Conservation (phyloP, 2,329 filamentous ascomycete species). For the Neofusicoccum parvum region DNA sequence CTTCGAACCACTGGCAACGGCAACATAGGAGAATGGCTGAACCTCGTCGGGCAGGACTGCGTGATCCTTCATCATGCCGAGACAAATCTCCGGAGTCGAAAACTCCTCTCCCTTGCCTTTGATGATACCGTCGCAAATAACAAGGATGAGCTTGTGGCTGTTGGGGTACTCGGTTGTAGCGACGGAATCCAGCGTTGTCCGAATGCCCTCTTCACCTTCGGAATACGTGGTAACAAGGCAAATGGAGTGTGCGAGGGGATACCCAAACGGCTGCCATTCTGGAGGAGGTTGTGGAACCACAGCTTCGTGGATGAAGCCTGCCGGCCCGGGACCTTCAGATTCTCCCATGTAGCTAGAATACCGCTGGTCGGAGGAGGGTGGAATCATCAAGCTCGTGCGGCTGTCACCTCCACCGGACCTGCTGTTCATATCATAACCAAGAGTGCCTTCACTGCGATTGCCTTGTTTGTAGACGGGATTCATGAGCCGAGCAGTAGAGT, state of each 20-base stretch:
- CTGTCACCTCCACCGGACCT: slow-evolving; percentile 36
- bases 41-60: slow-evolving; percentile 80
- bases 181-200: slow-evolving; percentile 92
- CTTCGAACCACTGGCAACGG: slow-evolving; percentile 92
- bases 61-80: slow-evolving; percentile 94
- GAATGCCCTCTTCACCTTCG: slow-evolving; percentile 88
- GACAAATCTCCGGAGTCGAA: slow-evolving; percentile 85
- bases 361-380: slow-evolving; percentile 47
- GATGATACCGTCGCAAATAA: slow-evolving; percentile 96
- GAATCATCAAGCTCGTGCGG: slow-evolving; percentile 47
- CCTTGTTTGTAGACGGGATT: slow-evolving; percentile 70
- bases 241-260: slow-evolving; percentile 88
- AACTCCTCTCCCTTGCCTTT: slow-evolving; percentile 88
- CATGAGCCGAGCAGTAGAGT: slow-evolving; percentile 71
- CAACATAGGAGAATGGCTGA: slow-evolving; percentile 90
- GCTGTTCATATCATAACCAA: slow-evolving; percentile 43
- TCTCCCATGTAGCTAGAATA: slow-evolving; percentile 59
- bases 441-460: slow-evolving; percentile 59
- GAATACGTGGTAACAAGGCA: slow-evolving; percentile 97
- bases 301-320: slow-evolving; percentile 93
- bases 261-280: slow-evolving; percentile 97
- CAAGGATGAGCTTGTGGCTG: slow-evolving; percentile 95
- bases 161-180: slow-evolving; percentile 98
- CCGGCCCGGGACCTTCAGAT: slow-evolving; percentile 75
- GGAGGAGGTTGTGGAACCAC: slow-evolving; percentile 95